Base-by-base conservation (phyloP, 495 filamentous ascomycete species). In the Bacidia gigantensis region DNA sequence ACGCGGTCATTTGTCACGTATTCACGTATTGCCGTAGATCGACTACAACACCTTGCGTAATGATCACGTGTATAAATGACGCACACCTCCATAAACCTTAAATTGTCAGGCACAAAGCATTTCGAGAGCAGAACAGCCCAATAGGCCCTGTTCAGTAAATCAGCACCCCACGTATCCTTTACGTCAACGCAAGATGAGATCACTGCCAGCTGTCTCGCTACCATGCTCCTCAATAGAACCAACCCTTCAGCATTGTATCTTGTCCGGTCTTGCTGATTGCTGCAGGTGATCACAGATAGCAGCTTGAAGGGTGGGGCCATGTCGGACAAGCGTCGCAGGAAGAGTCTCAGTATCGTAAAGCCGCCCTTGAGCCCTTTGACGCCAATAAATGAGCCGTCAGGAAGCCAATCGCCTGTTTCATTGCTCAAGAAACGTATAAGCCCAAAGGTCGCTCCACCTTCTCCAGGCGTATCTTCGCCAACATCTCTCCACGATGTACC, bases 281-380 rank as follows among this genome's bases (percentile, higher is more conserved):
- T 5, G 29, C 7, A 14, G 7, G 5, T 35, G 14, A 35, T 35
- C 14, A 5, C 14, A 7, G 14, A 5, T 35, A 5, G 5, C 29
- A 5, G 14, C 5, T 35, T 35, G 29, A 7, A 14, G 7, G 14
- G 29, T 35, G 14, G 5, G 29, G 38, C 0, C 47, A 50, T 50
- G 47, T 50, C 29, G 3, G 47, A 50, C n/a, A 50, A 50, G 26
- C 51, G 51, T 21, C 54, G 56, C 17, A 55, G 60, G 25, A 64
- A 58, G 43, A 62, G 60, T 51, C 51, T 64, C 49, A 60, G 44
- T 26, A 60, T 64, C 32, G 55, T 64, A 32, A 46, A 54, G 21
- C 61, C 60, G 26, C 41, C 55, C 14, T 12, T 64, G 21, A 45
- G 51, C 22, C 50, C 57, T 38, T 50, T 60, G 53, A 62, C 59